These are phyloP conservation scores for Malassezia pachydermatis DNA, from an alignment of 1,284 basidiomycete genomes.

Conservation along the genomic window DNA sequence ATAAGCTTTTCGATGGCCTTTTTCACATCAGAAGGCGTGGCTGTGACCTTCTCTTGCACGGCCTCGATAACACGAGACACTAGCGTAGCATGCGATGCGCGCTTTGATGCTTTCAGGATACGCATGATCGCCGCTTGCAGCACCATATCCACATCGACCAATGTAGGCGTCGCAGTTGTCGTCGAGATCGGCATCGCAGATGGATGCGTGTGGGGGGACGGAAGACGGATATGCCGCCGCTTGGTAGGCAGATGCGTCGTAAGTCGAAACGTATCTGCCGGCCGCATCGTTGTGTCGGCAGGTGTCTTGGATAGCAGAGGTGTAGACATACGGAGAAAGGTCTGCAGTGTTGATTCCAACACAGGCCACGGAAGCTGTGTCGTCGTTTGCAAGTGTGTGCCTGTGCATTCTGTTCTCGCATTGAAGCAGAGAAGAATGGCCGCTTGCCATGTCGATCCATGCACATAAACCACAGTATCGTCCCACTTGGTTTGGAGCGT, in stretches of 20 bases:
- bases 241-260: constrained; percentile 53
- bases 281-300: constrained; percentile 65
- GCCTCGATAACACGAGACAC: constrained; percentile 38
- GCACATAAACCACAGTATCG: constrained; percentile 64
- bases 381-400: constrained; percentile 50
- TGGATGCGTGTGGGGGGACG: not conserved
- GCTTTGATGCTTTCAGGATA: constrained; percentile 44
- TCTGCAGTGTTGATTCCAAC: constrained; percentile 74
- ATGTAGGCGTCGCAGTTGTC: constrained; percentile 70
- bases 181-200: constrained; percentile 51
- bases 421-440: constrained; percentile 85
- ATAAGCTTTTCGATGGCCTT: constrained; percentile 45
- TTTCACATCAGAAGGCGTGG: constrained; percentile 24
- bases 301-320: constrained; percentile 76
- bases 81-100: constrained; percentile 37
- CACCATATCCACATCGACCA: constrained; percentile 71
- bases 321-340: constrained; percentile 66
- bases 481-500: constrained; percentile 42
- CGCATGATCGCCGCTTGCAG: constrained; percentile 73
- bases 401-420: constrained; percentile 58
- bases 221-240: constrained; percentile 61
- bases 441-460: constrained; percentile 81
- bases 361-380: constrained; percentile 60
- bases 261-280: constrained; percentile 67
- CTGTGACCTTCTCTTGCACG: constrained; percentile 26